A percentile compares a stretch with the other conserved stretches of the same genome.
Evolutionary conservation across 345 rosid species (phyloP).

Genomic region (Gynandropsis gynandra): DNA sequence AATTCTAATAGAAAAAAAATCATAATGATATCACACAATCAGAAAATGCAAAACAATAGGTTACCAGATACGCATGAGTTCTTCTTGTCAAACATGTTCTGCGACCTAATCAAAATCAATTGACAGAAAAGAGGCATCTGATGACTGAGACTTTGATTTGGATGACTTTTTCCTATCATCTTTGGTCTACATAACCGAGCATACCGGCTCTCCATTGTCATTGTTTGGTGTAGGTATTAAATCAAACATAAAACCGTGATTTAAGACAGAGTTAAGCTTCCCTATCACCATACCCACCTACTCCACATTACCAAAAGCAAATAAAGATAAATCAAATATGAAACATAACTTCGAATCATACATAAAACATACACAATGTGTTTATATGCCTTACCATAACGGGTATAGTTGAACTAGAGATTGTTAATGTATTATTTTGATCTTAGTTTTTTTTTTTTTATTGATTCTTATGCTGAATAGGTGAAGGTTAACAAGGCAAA

Average conservation of each 20-base stretch:
- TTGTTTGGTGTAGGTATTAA: conserved; percentile 70
- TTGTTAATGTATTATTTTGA: no score
- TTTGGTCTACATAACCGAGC: conserved; percentile 46
- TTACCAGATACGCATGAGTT: not conserved
- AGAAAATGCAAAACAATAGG: conserved; percentile 1
- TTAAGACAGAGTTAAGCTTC: conserved; percentile 65
- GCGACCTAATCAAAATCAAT: conserved; percentile 88
- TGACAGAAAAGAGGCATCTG: conserved; percentile 50
- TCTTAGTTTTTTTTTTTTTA: no score
- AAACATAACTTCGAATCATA: not conserved
- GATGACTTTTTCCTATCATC: conserved; percentile 52
- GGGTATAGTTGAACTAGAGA: conserved; percentile 50
- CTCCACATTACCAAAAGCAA: not conserved
- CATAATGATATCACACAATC: not conserved
- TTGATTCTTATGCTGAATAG: no score
- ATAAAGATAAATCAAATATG: not conserved
- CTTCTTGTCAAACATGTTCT: conserved; percentile 86
- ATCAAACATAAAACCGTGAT: conserved; percentile 77
- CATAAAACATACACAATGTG: not conserved
- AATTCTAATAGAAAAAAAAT: not conserved
- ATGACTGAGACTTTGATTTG: conserved; percentile 55
- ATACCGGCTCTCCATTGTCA: conserved; percentile 71
- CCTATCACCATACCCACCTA: conserved; percentile 91
- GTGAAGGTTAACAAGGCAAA: no score
- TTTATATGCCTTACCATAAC: conserved; percentile 41